Conservation (phyloP, 2,329 filamentous ascomycete species). For the Clarireedia paspali region DNA sequence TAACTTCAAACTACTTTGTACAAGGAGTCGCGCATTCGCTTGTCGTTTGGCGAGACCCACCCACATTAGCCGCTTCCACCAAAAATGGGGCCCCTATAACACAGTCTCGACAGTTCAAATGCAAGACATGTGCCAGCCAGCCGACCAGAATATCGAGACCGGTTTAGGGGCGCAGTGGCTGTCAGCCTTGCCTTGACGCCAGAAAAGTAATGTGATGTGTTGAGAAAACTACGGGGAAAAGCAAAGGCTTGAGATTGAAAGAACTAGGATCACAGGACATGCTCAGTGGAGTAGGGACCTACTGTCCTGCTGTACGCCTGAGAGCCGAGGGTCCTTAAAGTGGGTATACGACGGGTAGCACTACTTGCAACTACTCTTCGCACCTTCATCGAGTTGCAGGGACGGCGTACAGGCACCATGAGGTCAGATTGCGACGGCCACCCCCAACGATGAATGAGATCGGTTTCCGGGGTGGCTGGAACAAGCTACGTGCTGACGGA, state of each 20-base stretch:
- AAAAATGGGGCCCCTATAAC: too few species aligned
- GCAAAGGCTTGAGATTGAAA: background rate
- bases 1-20: too few species aligned
- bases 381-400: too few species aligned
- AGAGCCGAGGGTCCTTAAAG: too few species aligned
- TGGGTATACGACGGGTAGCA: too few species aligned
- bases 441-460: background rate
- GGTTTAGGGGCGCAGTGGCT: background rate
- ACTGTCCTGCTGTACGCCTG: too few species aligned
- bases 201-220: background rate
- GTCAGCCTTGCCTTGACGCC: conserved; percentile 7
- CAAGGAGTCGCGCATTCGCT: background rate
- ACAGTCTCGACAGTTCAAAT: background rate
- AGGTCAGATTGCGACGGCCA: background rate
- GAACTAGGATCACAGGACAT: background rate
- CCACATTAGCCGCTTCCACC: background rate
- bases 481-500: background rate
- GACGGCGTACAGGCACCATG: too few species aligned
- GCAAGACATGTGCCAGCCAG: background rate
- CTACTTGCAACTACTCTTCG: too few species aligned
- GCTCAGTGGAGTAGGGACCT: too few species aligned
- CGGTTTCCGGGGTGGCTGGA: background rate
- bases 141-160: background rate
- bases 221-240: background rate
- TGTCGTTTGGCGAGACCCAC: background rate